phyloP scores from a whole-genome alignment of 305 asterid genomes.

The Coffea humblotiana region DNA sequence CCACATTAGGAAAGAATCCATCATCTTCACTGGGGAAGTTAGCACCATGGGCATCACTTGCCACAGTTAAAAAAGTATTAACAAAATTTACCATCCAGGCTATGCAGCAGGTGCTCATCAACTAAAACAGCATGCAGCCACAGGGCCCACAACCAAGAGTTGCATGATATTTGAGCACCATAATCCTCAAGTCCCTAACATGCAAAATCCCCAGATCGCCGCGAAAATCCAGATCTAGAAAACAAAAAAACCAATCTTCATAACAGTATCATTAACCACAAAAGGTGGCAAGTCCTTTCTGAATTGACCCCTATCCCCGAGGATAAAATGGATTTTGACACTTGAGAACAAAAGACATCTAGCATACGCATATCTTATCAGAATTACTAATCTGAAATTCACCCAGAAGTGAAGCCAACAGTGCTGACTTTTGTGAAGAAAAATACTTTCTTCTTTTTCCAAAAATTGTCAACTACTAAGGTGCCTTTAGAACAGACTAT shows the following conservation, averaged over 20 bases:
- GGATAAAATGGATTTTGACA: conserved; percentile 19
- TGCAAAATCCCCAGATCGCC: conserved; percentile 77
- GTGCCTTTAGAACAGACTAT: neutral
- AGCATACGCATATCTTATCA: neutral
- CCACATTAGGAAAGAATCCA: neutral
- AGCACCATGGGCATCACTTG: conserved; percentile 26
- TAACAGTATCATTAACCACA: conserved; percentile 36
- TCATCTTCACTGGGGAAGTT: conserved; percentile 14
- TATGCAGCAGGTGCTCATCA: conserved; percentile 51
- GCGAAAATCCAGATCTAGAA: conserved; percentile 61
- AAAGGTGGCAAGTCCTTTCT: conserved; percentile 28
- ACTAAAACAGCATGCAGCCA: conserved; percentile 59
- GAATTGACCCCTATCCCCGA: conserved; percentile 27
- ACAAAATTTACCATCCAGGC: conserved; percentile 50
- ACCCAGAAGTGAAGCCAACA: neutral
- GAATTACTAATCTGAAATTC: neutral
- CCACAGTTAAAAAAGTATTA: conserved; percentile 31
- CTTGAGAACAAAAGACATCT: conserved; percentile 5
- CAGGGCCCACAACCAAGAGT: conserved; percentile 45
- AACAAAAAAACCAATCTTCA: conserved; percentile 58
- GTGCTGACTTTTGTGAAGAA: neutral
- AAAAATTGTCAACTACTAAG: neutral
- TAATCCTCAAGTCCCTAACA: conserved; percentile 64
- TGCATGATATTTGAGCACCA: conserved; percentile 56
- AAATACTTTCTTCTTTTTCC: neutral